Conservation (phyloP, 2,329 filamentous ascomycete genomes). For the Endoconidiophora polonica region DNA sequence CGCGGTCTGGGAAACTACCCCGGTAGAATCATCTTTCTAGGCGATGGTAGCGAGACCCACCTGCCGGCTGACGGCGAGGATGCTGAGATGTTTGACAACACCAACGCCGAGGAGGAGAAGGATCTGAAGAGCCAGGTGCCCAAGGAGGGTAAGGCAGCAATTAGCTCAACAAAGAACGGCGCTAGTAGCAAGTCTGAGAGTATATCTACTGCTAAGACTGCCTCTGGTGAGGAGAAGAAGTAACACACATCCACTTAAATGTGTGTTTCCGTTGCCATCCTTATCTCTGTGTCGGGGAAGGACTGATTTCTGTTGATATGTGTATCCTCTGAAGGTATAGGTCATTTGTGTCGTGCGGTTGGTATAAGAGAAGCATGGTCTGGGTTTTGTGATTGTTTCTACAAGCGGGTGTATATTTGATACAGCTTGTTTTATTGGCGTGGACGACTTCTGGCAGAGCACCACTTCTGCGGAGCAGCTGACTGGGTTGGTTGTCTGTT, state of each 20-base stretch:
- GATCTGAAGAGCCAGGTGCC: constrained; percentile 72
- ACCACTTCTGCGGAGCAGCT: too few relatives aligned
- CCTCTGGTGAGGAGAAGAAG: constrained; percentile 1
- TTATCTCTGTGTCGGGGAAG: not conserved
- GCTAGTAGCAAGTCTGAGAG: constrained; percentile 10
- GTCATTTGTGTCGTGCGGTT: too few relatives aligned
- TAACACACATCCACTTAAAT: not conserved
- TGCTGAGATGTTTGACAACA: constrained; percentile 72
- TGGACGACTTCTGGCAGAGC: too few relatives aligned
- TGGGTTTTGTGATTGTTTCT: too few relatives aligned
- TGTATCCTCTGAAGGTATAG: too few relatives aligned
- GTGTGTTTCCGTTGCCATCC: not conserved
- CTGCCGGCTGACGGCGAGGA: constrained; percentile 78
- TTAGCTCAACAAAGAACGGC: constrained; percentile 16
- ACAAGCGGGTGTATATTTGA: too few relatives aligned
- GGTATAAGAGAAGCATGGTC: too few relatives aligned
- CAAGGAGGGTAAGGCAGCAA: constrained; percentile 29
- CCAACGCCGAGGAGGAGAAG: constrained; percentile 63
- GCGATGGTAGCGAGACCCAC: constrained; percentile 65
- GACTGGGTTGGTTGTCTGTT: too few relatives aligned
- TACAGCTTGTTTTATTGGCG: too few relatives aligned
- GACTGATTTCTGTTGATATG: not conserved
- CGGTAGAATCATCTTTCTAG: constrained; percentile 84
- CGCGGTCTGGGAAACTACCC: constrained; percentile 52
- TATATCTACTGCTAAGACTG: not conserved